phyloP scores from a whole-genome alignment of 2,329 filamentous ascomycete genomes.

The Xenoacremonium recifei region DNA sequence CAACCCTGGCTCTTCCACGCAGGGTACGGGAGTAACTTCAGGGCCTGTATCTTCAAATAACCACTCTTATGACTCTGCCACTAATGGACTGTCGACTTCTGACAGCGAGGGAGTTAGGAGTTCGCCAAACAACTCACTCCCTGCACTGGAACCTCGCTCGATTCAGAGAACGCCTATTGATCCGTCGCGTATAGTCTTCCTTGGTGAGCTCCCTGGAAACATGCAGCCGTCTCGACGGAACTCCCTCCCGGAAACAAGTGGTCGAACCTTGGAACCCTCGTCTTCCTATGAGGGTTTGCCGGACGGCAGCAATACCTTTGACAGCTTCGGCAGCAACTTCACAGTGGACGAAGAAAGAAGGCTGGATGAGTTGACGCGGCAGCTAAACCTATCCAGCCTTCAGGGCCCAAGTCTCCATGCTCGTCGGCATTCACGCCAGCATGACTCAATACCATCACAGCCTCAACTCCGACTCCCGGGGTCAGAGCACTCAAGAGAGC shows the following conservation, averaged over 20 bases:
- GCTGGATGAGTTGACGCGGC: conserved; percentile 26
- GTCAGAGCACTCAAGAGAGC: not conserved
- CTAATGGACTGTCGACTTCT: conserved; percentile 7
- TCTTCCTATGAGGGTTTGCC: not conserved
- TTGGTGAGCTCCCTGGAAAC: conserved; percentile 53
- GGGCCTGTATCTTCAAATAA: conserved; percentile 12
- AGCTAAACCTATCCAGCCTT: conserved; percentile 14
- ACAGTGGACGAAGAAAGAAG: conserved; percentile 51
- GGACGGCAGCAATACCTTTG: conserved; percentile 20
- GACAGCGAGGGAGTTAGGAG: conserved; percentile 5
- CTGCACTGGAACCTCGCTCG: conserved; percentile 8
- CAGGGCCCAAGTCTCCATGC: too few species aligned
- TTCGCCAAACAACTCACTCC: conserved; percentile 1
- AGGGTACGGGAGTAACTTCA: conserved; percentile 9
- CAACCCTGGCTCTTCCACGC: conserved; percentile 20
- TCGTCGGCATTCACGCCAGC: too few species aligned
- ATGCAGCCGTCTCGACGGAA: conserved; percentile 30
- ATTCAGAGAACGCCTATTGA: conserved; percentile 52
- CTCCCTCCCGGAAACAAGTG: conserved; percentile 1
- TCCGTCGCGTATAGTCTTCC: conserved; percentile 50
- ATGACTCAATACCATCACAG: not conserved
- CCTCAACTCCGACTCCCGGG: conserved; percentile 5
- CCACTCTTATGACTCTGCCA: conserved; percentile 10
- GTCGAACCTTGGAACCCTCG: not conserved
- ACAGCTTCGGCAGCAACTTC: conserved; percentile 57